Evolutionary conservation across 148 eudicot genomes (phyloP).

Genomic region (Camellia lanceoleosa): DNA sequence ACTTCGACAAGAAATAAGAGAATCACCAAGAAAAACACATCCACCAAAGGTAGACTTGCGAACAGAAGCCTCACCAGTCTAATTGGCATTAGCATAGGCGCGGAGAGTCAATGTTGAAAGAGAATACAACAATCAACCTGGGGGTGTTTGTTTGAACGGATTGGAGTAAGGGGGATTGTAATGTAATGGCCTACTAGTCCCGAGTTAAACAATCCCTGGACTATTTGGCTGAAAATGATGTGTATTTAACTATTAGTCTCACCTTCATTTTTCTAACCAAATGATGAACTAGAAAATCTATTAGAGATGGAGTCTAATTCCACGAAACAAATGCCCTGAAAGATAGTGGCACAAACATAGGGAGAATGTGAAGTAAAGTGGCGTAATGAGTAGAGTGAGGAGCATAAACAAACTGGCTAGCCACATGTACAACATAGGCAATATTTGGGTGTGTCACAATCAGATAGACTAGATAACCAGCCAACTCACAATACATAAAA

Average conservation of each 20-base stretch:
- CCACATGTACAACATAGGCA: neutral
- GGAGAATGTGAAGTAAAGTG: too few relatives aligned
- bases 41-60: too few relatives aligned
- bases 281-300: too few relatives aligned
- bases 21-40: neutral
- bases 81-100: neutral
- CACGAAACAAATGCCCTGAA: neutral
- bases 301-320: neutral
- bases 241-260: too few relatives aligned
- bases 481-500: neutral
- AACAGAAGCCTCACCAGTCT: neutral
- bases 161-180: too few relatives aligned
- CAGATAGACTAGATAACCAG: conserved; percentile 4
- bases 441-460: neutral
- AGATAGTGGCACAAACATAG: too few relatives aligned
- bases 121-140: neutral
- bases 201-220: too few relatives aligned
- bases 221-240: too few relatives aligned
- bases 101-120: neutral
- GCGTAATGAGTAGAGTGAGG: neutral
- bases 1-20: neutral
- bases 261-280: too few relatives aligned
- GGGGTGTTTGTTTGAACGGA: too few relatives aligned
- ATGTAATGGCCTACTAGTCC: too few relatives aligned
- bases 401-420: neutral